Evolutionary conservation across 352 stramenopile genomes (phyloP).

Genomic region (Pythium dissimile): DNA sequence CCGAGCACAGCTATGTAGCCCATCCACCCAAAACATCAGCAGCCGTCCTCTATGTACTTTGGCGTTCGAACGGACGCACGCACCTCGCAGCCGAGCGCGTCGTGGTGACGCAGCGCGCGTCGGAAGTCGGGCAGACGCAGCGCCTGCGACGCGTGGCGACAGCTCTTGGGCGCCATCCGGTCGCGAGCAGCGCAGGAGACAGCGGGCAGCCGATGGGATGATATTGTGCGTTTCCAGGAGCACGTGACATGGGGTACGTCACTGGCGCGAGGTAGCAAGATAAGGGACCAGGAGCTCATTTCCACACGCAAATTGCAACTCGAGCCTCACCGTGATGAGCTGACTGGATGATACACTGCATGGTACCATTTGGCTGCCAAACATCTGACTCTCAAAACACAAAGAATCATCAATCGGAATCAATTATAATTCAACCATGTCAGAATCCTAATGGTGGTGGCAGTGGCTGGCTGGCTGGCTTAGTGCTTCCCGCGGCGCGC

Average conservation of each 20-base stretch:
- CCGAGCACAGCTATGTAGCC: conserved; percentile 23
- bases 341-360: no score
- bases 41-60: no score
- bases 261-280: not conserved
- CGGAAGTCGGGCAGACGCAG: conserved; percentile 47
- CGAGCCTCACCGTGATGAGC: no score
- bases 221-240: not conserved
- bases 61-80: not conserved
- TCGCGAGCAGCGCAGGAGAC: not conserved
- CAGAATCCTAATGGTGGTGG: no score
- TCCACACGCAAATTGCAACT: no score
- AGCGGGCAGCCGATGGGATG: not conserved
- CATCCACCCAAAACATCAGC: conserved; percentile 2
- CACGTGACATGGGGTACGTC: not conserved
- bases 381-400: no score
- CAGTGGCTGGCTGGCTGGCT: no score
- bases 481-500: not conserved
- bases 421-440: no score
- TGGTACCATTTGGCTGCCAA: no score
- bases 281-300: no score
- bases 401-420: no score
- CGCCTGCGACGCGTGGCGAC: conserved; percentile 53
- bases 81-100: conserved; percentile 41
- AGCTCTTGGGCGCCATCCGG: conserved; percentile 43
- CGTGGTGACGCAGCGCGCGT: conserved; percentile 45